Evolutionary conservation across 1,139 yeast genomes (phyloP), one percentile per base, ranked within the genome.

Genomic region (Komagataea norvegica): DNA sequence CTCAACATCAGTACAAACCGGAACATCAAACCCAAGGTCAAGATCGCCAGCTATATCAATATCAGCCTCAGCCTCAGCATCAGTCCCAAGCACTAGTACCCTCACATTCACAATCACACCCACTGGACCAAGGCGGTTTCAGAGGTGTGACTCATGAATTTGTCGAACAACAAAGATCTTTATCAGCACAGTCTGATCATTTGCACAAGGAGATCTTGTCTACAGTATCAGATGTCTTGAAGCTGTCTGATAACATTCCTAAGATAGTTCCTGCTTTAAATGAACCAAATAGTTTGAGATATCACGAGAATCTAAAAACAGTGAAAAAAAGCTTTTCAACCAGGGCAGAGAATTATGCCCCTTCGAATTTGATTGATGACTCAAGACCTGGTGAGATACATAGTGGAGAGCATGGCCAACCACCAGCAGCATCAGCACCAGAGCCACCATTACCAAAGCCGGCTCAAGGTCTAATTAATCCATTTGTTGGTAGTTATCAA

Each of bases 201-300:
- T 35, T 49, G 22, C 31, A 41, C 16, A 36, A 33, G 16, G 51
- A 43, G 19, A 19, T 49, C 3, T 36, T 46, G 14, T 42, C 51
- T 6, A 46, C 54, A 1, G 40, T 37, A 8, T 36, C 43, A 6
- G 57, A 52, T 39, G 50, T 50, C 1, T 13, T 51, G 14, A 46
- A 36, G 32, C 42, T 53, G 13, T 42, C 52, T 11, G 57, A 53
- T 18, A 37, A 41, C 8, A 31, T 53, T 5, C 55, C 57, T 0
- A 49, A 46, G 29, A 32, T 54, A 10, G 49, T 45, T 4, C 56
- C 56, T 5, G 41, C 41, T 2, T 33, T 53, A 10, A 33, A 39
- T 25, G 37, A 42, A 5, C 18, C 40, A 7, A 48, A 42, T 8
- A 14, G 5, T 16, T 31, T 35, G 2, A 40, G 38, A 10, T 45